Evolutionary conservation across 345 rosid genomes (phyloP), one percentile per base, ranked within the genome.

Genomic region (Bruguiera gymnorhiza): DNA sequence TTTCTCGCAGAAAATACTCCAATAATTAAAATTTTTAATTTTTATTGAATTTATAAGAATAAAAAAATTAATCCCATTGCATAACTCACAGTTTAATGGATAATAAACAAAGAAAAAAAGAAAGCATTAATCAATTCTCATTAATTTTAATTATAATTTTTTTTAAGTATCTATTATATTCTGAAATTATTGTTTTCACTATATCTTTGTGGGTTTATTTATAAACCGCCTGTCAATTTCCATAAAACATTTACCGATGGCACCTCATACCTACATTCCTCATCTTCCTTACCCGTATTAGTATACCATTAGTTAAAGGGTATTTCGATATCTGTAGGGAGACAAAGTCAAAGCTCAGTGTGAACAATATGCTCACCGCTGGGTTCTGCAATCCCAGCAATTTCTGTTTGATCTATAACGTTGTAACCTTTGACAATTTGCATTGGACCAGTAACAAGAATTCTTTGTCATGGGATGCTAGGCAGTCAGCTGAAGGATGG

Each of bases 401-500:
- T 59, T 64, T 67, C 73, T 3, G 63, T 31, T 31, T 32, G 23
- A 21, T 59, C 69, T 23, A 15, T 60, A 21, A 21, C 21, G 11
- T 19, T 21, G 39, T 58, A 50, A 31, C 37, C 20, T 46, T 68
- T 27, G 53, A 24, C 21, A 43, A 20, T 31, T 21, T 68, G 37
- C 23, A 30, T 65, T 54, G 20, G 56, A 21, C 62, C 68, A 13
- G 21, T n/a, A 8, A 54, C 6, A 52, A 23, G 32, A 36, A 73
- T 67, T 79, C 77, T 78, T 90, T 89, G 70, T 86, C 86, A 1
- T 86, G 79, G 23, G 98, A 87, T 68, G 48, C 82, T 46, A 90
- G 78, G 86, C 98, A 92, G 71, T 95, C 98, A 0, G 91, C 94
- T 10, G 97, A 87, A 29, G 99, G 99, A 81, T 89, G 92, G 53